Base-by-base conservation (phyloP, 441 rosid genomes). In the Jatropha podagrica region DNA sequence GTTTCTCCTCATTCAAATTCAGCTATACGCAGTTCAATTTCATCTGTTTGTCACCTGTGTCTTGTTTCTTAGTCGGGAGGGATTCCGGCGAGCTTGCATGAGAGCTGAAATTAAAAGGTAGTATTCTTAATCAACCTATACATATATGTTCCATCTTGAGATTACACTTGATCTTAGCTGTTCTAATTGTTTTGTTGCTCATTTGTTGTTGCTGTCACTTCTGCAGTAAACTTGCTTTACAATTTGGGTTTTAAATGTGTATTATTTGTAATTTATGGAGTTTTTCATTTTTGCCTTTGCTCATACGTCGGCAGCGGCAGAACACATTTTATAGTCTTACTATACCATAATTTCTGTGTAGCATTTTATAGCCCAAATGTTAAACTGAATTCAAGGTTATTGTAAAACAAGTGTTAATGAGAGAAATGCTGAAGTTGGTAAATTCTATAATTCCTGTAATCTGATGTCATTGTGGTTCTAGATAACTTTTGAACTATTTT, bases 51-150 rank as follows among this genome's bases (percentile, higher is more conserved):
- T 92, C 74, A 90, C 98, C 27, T 92, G 97, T 61, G 84, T 94
- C 40, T 80, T 95, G 87, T 93, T 93, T 82, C 94, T 96, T 46
- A 93, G 99, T 77, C 91, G 98, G 55, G 98, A 96, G 81, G 98
- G 98, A 63, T 93, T 93, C 80, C 91, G 98, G n/a, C 92, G 98
- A 23, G 97, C 97, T 42, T 92, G 95, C 83, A 78, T 93, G 93
- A 89, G 98, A 38, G 93, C 94, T 74, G 93, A 91, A 79, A 78
- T 91, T 59, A 84, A 84, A 68, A 67, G 96, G 97, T 93, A 75
- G 56, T 73, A 17, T 64, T 54, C 58, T 58, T 55, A 13, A 38
- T 26, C 44, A 3, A 59, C 10, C 51, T 60, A 10, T 59, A 52
- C 15, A 3, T n/a, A 5, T 26, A 15, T 23, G 18, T 23, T 20